Percentiles rank a stretch among this genome's conserved stretches.
Conservation (phyloP, 2,329 filamentous ascomycete genomes). For the Stagonosporopsis tanaceti region DNA sequence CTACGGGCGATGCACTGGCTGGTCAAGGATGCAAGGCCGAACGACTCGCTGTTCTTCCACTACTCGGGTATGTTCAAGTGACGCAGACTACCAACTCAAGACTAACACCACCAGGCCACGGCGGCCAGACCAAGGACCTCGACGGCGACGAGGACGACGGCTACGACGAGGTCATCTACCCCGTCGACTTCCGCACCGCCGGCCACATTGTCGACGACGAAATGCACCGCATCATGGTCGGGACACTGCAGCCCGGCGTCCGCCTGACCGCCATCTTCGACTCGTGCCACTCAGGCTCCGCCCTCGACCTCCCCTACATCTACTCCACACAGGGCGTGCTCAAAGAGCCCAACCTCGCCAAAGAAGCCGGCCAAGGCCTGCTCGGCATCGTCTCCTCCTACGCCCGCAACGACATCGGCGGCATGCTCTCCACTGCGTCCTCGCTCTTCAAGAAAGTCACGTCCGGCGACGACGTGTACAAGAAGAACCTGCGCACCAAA, state of each 20-base stretch:
- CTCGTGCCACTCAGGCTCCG: slow-evolving; percentile 80
- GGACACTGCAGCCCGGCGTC: slow-evolving; percentile 79
- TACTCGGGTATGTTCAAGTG: slow-evolving; percentile 75
- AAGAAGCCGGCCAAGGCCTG: slow-evolving; percentile 77
- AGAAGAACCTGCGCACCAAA: slow-evolving; percentile 85
- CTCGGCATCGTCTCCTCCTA: slow-evolving; percentile 78
- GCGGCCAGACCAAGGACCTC: slow-evolving; percentile 80
- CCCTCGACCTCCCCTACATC: slow-evolving; percentile 78
- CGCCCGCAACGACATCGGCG: slow-evolving; percentile 80
- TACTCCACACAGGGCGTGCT: slow-evolving; percentile 82
- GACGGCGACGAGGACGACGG: slow-evolving; percentile 84
- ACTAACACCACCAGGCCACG: slow-evolving; percentile 64
- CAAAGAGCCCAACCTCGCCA: slow-evolving; percentile 82
- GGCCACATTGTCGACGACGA: slow-evolving; percentile 86
- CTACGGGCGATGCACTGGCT: slow-evolving; percentile 97
- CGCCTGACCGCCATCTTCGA: slow-evolving; percentile 84
- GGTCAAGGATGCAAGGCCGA: slow-evolving; percentile 88
- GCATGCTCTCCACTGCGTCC: slow-evolving; percentile 82
- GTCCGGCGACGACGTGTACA: slow-evolving; percentile 77
- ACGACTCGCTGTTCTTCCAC: slow-evolving; percentile 97
- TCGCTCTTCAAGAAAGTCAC: slow-evolving; percentile 88
- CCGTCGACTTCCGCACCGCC: slow-evolving; percentile 79
- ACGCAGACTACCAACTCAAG: neutral
- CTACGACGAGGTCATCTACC: slow-evolving; percentile 84
- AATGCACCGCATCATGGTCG: slow-evolving; percentile 82